These are phyloP conservation scores for Mikania micrantha DNA, from an alignment of 129 eudicot genomes.

Conservation along the genomic window DNA sequence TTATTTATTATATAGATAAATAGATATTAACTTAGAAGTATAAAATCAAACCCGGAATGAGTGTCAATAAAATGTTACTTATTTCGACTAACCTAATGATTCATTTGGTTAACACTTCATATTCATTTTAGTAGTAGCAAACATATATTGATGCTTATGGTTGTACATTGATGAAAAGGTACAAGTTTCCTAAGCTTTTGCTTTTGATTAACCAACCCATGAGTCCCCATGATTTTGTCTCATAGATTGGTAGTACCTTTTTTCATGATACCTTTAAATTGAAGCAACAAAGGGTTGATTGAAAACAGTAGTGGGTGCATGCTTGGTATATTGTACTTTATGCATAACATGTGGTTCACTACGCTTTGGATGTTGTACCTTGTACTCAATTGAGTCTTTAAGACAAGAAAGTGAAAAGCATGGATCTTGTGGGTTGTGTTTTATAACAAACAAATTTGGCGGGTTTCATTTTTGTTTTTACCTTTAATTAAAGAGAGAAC, in stretches of 20 bases:
- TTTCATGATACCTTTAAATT: slow-evolving; percentile 22
- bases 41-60: no score
- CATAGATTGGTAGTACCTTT: slow-evolving; percentile 18
- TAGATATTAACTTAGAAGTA: no score
- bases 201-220: slow-evolving; percentile 12
- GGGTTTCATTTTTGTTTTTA: no score
- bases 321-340: slow-evolving; percentile 4
- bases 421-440: slow-evolving; percentile 23
- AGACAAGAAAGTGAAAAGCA: slow-evolving; percentile 26
- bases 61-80: no score
- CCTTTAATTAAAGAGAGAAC: no score
- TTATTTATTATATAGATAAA: no score
- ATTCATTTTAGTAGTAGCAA: neutral
- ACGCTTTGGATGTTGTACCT: neutral
- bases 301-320: slow-evolving; percentile 9
- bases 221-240: slow-evolving; percentile 29
- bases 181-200: slow-evolving; percentile 26
- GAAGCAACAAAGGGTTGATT: slow-evolving; percentile 29
- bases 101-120: neutral
- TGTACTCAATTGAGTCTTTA: slow-evolving; percentile 27
- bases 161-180: slow-evolving; percentile 16
- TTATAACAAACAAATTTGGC: slow-evolving; percentile 22
- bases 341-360: neutral
- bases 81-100: no score
- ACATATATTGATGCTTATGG: slow-evolving; percentile 1